Evolutionary conservation across 805 yeast genomes (phyloP), one percentile per base, ranked within the genome.

Genomic region (Jamesozyma lodderae): DNA sequence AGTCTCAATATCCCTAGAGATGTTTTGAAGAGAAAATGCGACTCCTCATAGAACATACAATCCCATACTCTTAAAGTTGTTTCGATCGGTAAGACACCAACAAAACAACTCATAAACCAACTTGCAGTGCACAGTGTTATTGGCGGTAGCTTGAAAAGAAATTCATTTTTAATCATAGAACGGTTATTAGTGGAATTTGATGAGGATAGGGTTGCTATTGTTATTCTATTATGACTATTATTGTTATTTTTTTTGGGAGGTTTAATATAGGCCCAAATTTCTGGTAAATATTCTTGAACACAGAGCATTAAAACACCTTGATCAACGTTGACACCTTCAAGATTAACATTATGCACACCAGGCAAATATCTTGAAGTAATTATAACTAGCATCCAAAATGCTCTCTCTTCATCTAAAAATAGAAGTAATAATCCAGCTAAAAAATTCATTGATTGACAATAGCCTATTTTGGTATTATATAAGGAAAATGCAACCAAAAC

Each of bases 101-200:
- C 86, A 61, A 83, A 92, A n/a, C 85, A 74, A 51, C 96, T 83
- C 97, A 92, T 90, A 55, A 92, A 92, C 98, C 98, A 92, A 38
- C 95, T 79, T 0, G 96, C 90, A 1, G 97, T 92, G 48, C 94
- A 92, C 33, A 92, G 68, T 1, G 96, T 83, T 4, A 92, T 73
- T 2, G 96, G 95, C 1, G 98, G 97, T 31, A 88, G 63, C 47
- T 81, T 79, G 13, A 75, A 69, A 23, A 90, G 68, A 43, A 84
- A 78, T 52, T 72, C 68, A 32, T 66, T 53, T 22, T 47, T 56
- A 8, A 47, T 35, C 14, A 32, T 14, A 15, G 31, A 25, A 19
- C n/a, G 3, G 28, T 25, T 11, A 13, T 13, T 27, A 4, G 8
- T 6, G 6, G 18, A 16, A 11, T 15, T 15, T 4, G 16, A 5